Conservation (phyloP, 2,329 filamentous ascomycete species). For the Tolypocladium ovalisporum region DNA sequence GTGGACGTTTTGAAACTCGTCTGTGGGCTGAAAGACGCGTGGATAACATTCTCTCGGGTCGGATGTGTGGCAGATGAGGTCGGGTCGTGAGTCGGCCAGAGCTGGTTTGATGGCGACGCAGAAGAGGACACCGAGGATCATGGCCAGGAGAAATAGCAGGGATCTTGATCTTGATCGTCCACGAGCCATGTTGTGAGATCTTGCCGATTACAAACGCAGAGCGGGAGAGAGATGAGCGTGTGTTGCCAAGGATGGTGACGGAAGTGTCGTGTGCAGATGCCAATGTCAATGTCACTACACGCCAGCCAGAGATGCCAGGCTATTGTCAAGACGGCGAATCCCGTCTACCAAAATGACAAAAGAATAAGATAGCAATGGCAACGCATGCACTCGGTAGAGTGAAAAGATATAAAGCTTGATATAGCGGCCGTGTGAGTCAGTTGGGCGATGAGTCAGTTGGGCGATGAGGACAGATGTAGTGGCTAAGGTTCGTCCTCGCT, state of each 20-base stretch:
- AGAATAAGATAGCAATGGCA: not conserved
- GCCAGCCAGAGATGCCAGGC: not conserved
- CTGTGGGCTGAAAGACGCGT: conserved; percentile 49
- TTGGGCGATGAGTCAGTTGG: not conserved
- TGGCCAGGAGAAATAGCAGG: conserved; percentile 5
- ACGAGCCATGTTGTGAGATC: not conserved
- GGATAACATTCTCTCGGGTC: conserved; percentile 55
- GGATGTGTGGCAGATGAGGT: conserved; percentile 54
- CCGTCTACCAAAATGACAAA: not conserved
- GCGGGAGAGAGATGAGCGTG: not conserved
- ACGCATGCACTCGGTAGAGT: not conserved
- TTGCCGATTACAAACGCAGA: not conserved
- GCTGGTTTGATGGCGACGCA: conserved; percentile 13
- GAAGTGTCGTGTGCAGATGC: not conserved
- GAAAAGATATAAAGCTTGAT: not conserved
- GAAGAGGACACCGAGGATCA: conserved; percentile 16
- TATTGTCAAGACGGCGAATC: too few species aligned
- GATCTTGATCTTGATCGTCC: not conserved
- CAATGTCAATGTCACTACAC: not conserved
- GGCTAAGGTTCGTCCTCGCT: too few species aligned
- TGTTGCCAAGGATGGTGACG: not conserved
- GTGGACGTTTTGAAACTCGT: conserved; percentile 52
- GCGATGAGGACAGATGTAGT: not conserved
- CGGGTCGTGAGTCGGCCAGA: conserved; percentile 26
- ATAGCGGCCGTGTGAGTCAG: not conserved